Evolutionary conservation across 306 rosid species (phyloP).

Genomic region (Quercus mongolica): DNA sequence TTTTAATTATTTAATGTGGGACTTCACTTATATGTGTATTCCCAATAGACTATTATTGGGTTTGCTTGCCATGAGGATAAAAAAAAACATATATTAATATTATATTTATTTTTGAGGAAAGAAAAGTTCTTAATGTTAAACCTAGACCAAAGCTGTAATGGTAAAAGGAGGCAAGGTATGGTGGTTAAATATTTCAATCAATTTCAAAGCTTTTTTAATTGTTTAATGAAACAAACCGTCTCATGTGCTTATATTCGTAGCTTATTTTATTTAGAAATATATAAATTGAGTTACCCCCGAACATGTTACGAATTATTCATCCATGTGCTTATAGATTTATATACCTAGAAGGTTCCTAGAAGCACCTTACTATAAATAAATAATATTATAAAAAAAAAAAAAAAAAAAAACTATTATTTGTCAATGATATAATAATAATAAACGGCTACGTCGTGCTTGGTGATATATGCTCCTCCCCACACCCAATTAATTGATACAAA

Average conservation of each 20-base stretch:
- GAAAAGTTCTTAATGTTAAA: no score
- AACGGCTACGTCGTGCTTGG: constrained; percentile 33
- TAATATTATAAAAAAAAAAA: no score
- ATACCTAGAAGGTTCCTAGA: constrained; percentile 33
- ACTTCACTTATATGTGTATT: no score
- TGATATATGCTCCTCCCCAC: constrained; percentile 36
- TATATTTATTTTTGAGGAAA: no score
- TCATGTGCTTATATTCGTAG: constrained; percentile 39
- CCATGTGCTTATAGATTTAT: constrained; percentile 42
- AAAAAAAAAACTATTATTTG: not conserved
- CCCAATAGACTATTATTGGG: no score
- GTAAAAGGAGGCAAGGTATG: not conserved
- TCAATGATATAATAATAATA: not conserved
- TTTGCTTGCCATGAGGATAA: no score
- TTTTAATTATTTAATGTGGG: no score
- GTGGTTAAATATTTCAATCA: not conserved
- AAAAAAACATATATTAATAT: no score
- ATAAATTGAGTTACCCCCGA: constrained; percentile 14
- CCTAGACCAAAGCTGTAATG: no score
- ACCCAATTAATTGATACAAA: constrained; percentile 28
- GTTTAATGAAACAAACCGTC: constrained; percentile 2
- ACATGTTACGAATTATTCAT: constrained; percentile 4
- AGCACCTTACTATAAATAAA: constrained; percentile 10
- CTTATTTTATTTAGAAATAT: constrained; percentile 12
- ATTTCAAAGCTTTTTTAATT: not conserved